Evolutionary conservation across 495 filamentous ascomycete genomes (phyloP), one percentile per base, ranked within the genome.

Genomic region (Podospora bellae-mahoneyi): DNA sequence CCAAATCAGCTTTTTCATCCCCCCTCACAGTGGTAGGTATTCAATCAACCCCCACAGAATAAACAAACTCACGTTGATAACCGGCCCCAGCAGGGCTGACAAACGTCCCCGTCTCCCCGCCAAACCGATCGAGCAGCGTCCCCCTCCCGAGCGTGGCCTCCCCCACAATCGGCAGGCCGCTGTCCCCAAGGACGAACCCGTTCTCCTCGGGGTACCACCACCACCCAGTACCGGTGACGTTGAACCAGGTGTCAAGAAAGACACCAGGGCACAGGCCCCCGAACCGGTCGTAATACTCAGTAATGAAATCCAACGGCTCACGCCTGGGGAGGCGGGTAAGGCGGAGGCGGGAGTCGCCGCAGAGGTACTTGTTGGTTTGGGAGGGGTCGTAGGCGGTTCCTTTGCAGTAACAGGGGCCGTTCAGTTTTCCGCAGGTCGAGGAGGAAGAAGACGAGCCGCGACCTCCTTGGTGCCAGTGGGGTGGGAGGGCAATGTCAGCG

Each of bases 101-200:
- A 70, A 79, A 87, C 0, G 58, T 75, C 20, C 80, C 80, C 61
- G 75, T 78, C 69, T 85, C 82, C 15, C 74, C 75, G 0, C 86
- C 86, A 65, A 88, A 88, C 7, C 86, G 76, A 66, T 88, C 85
- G n/a, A 88, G 58, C 66, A 85, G 73, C 61, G 78, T 78, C 5
- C 84, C 85, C 1, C 71, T 75, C 5, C 65, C 66, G 0, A 88
- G 75, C 1, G 80, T 83, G 54, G 82, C 74, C 30, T 81, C 82
- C 2, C 82, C 84, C 19, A 75, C 60, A 58, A 88, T 86, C 0
- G 80, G 74, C 0, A 58, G 54, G 0, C 76, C 74, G 0, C 55
- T 67, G 15, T 70, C 73, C 66, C 78, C 74, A 3, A 81, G 39
- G 9, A 78, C 68, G 66, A 84, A 88, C 1, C 86, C 86, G 18